Conservation (phyloP, 257 asterid genomes). For the Echium plantagineum region DNA sequence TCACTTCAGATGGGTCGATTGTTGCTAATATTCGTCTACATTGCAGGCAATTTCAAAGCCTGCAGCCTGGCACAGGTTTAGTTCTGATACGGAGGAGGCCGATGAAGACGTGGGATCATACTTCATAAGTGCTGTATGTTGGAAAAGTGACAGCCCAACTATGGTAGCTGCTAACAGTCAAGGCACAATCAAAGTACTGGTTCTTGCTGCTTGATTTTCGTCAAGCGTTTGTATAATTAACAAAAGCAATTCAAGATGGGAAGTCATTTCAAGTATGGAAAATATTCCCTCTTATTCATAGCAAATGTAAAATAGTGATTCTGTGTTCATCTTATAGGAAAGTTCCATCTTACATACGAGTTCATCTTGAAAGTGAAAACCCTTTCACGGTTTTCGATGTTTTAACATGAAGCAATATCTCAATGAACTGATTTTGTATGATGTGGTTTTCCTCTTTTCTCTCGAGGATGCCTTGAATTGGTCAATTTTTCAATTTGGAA, state of each 20-base stretch:
- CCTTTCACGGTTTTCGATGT: no score
- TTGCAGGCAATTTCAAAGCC: constrained; percentile 70
- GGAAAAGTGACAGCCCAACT: constrained; percentile 80
- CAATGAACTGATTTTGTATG: no score
- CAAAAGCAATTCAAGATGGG: background rate
- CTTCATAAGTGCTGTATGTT: constrained; percentile 85
- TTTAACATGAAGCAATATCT: no score
- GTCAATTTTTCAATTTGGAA: no score
- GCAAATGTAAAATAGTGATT: no score
- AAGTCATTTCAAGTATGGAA: no score
- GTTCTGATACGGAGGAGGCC: constrained; percentile 36
- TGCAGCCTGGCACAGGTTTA: constrained; percentile 63
- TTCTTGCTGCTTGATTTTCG: constrained; percentile 45
- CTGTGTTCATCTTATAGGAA: no score
- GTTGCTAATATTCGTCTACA: background rate
- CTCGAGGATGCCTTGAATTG: no score
- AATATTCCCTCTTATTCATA: background rate
- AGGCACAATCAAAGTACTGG: constrained; percentile 78
- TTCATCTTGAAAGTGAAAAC: no score
- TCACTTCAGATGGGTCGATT: background rate
- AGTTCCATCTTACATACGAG: no score
- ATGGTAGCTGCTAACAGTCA: constrained; percentile 72
- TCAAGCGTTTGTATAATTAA: background rate
- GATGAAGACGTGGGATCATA: constrained; percentile 49
- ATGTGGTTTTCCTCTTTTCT: no score